These are phyloP conservation scores for Volutella citrinella DNA, from an alignment of 2,329 filamentous ascomycete genomes.

Conservation along the genomic window DNA sequence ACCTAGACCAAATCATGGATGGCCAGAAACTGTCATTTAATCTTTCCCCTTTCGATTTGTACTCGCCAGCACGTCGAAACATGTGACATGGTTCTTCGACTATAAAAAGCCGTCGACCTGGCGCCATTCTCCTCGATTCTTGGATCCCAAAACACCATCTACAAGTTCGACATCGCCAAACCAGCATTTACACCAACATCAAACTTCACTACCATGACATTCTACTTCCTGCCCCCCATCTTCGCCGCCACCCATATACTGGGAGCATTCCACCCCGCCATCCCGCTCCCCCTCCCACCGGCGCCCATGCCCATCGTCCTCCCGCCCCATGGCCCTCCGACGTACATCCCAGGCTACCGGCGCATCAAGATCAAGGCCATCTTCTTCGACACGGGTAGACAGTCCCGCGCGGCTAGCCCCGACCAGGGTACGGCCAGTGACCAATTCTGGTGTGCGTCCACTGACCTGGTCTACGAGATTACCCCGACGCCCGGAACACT, in stretches of 20 bases:
- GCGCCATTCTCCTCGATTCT: too few relatives aligned
- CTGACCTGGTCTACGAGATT: conserved; percentile 13
- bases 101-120: too few relatives aligned
- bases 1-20: too few relatives aligned
- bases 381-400: too few relatives aligned
- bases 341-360: neutral
- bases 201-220: conserved; percentile 18
- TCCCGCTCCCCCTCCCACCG: neutral
- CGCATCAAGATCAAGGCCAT: conserved; percentile 16
- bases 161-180: too few relatives aligned
- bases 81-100: too few relatives aligned
- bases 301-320: neutral
- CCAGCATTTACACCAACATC: too few relatives aligned
- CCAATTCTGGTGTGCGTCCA: conserved; percentile 11
- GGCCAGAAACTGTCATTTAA: too few relatives aligned
- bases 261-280: neutral
- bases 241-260: conserved; percentile 11
- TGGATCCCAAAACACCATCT: too few relatives aligned
- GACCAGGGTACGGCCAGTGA: neutral
- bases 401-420: conserved; percentile 12
- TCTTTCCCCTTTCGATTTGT: too few relatives aligned
- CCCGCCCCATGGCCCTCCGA: neutral
- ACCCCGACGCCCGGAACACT: conserved; percentile 14
- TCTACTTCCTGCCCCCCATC: conserved; percentile 23
- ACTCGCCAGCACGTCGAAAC: too few relatives aligned